Evolutionary conservation across 2,329 filamentous ascomycete species (phyloP).

Genomic region (Colletotrichum australisinense): DNA sequence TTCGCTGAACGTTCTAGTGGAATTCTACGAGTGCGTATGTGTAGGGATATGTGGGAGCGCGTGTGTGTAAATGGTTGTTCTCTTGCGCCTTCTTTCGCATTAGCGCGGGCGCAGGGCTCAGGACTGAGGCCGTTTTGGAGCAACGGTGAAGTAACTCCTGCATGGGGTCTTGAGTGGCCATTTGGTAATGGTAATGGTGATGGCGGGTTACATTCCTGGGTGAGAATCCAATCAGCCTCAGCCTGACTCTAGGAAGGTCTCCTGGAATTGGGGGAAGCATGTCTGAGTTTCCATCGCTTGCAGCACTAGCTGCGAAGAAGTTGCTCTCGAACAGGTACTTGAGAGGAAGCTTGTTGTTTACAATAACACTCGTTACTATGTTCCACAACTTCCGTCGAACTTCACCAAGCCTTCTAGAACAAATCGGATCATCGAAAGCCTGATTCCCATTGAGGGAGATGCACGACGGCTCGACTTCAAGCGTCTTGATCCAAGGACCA

Average conservation of each 20-base stretch:
- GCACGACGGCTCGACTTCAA: not conserved
- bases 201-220: not conserved
- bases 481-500: conserved; percentile 11
- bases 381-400: not conserved
- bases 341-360: not conserved
- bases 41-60: not conserved
- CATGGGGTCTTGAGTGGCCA: not conserved
- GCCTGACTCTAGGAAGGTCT: not conserved
- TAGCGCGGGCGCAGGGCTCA: conserved; percentile 36
- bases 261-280: not conserved
- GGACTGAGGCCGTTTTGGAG: conserved; percentile 11
- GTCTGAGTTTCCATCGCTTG: not conserved
- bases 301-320: not conserved
- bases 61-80: not conserved
- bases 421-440: not conserved
- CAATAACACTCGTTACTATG: not conserved
- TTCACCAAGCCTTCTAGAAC: conserved; percentile 4
- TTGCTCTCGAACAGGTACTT: not conserved
- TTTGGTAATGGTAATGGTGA: not conserved
- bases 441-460: not conserved
- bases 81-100: conserved; percentile 19
- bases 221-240: not conserved
- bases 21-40: not conserved
- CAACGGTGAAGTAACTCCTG: conserved; percentile 2
- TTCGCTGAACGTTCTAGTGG: not conserved